Conservation (phyloP, 2,329 filamentous ascomycete genomes). For the Aspergillus unguis region DNA sequence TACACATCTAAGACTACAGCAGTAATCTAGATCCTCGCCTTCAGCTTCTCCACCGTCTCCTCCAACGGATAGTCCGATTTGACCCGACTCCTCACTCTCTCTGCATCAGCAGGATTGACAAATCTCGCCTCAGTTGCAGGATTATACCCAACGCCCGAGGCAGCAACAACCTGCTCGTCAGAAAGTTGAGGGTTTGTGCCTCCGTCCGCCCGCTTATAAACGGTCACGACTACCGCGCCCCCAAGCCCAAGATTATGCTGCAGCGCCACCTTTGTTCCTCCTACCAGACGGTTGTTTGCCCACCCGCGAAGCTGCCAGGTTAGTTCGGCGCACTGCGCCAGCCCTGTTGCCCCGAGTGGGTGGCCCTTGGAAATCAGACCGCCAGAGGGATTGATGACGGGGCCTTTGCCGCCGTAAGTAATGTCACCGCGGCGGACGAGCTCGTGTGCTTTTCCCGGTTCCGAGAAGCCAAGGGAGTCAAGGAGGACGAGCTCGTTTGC, state of each 20-base stretch:
- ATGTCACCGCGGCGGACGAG: constrained; percentile 84
- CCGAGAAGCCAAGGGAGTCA: constrained; percentile 76
- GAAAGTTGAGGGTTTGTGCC: constrained; percentile 56
- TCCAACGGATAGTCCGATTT: constrained; percentile 71
- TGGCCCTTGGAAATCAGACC: constrained; percentile 96
- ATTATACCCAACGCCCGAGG: constrained; percentile 78
- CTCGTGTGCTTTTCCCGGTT: constrained; percentile 85
- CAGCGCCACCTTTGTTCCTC: constrained; percentile 67
- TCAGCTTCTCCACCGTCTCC: constrained; percentile 69
- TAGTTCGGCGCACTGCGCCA: constrained; percentile 91
- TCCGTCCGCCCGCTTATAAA: constrained; percentile 83
- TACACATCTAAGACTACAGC: neutral
- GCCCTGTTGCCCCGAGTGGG: constrained; percentile 84
- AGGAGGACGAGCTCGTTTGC: constrained; percentile 91
- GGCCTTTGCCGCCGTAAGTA: constrained; percentile 75
- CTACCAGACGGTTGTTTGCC: constrained; percentile 81
- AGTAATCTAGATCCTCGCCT: constrained; percentile 56
- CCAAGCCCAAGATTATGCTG: constrained; percentile 94
- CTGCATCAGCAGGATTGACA: constrained; percentile 73
- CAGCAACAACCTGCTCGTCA: constrained; percentile 63
- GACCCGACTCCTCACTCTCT: constrained; percentile 66
- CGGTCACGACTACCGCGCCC: constrained; percentile 83
- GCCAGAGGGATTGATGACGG: constrained; percentile 84
- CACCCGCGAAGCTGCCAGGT: constrained; percentile 94
- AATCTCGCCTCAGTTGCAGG: constrained; percentile 85